Conservation (phyloP, 257 asterid genomes). For the Schizonepeta tenuifolia region DNA sequence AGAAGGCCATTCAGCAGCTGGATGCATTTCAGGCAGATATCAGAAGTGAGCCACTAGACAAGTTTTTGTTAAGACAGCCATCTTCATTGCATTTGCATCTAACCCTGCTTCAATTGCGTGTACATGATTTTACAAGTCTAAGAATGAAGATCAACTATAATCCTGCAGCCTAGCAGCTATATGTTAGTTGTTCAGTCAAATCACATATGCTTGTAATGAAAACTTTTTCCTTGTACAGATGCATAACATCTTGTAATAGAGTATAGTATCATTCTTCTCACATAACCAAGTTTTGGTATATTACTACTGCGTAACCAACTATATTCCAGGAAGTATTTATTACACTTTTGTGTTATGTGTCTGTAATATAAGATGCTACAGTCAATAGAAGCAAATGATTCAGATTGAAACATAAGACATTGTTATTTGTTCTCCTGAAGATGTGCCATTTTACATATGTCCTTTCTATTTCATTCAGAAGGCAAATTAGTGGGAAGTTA, state of each 20-base stretch:
- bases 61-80: constrained; percentile 23
- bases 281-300: constrained; percentile 6
- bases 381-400: constrained; percentile 1
- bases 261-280: constrained; percentile 16
- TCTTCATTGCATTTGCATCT: constrained; percentile 26
- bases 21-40: constrained; percentile 33
- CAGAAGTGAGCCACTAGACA: constrained; percentile 22
- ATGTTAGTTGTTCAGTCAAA: constrained; percentile 32
- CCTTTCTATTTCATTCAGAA: not conserved
- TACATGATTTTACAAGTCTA: constrained; percentile 27
- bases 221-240: constrained; percentile 16
- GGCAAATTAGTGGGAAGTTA: not conserved
- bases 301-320: not conserved
- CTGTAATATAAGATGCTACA: constrained; percentile 13
- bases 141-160: constrained; percentile 27
- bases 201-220: constrained; percentile 17
- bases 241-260: constrained; percentile 3
- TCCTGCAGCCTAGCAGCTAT: constrained; percentile 34
- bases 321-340: not conserved
- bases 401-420: constrained; percentile 7
- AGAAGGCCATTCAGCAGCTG: constrained; percentile 33
- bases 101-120: constrained; percentile 22
- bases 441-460: not conserved
- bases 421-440: not conserved
- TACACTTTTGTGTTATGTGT: not conserved